Base-by-base conservation (phyloP, 2,329 filamentous ascomycete genomes). In the Neonectria ditissima region DNA sequence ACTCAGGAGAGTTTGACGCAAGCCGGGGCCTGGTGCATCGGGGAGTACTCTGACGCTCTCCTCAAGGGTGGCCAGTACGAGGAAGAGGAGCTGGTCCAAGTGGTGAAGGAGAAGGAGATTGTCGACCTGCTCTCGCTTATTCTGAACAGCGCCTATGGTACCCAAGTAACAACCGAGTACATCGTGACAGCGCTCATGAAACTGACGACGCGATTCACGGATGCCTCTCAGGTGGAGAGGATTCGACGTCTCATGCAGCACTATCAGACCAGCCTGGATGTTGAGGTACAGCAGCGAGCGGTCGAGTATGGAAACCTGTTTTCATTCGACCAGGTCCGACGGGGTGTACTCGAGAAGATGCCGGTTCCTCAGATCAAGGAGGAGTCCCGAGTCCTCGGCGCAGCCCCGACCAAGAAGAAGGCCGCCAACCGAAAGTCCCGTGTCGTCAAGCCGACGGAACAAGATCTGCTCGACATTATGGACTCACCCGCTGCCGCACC, bases 301-400 rank as follows among this genome's bases (percentile, higher is more conserved):
- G 94, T 97, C 20, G 96, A 99, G 78, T 99, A 98, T 74, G 89
- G 90, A 62, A 98, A 98, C 74, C 84, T 99, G n/a, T 98, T 99
- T 74, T 88, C 88, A 1, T 93, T 93, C 73, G 94, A 99, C 71
- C 85, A 93, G 64, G 92, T 99, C 60, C 90, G 95, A 58, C 88
- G 87, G 63, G 96, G 96, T 62, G 96, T 99, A 3, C 83, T 99
- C 11, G 96, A 99, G 80, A 97, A 96, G 78, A 99, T 99, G 97
- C 96, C 96, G 8, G 89, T 96, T 2, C 96, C 96, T 9, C 95
- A 98, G 78, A 98, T 99, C 74, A 93, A 95, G 69, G 96, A 99
- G 77, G 93, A 97, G 77, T 95, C 96, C 58, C 87, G 95, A 64
- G 94, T 97, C 3, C 84, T 99, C 18, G 94, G 94, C 45, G 92